These are phyloP conservation scores for Trichomonas vaginalis DNA, from an alignment of 208 protist genomes.

Conservation along the genomic window DNA sequence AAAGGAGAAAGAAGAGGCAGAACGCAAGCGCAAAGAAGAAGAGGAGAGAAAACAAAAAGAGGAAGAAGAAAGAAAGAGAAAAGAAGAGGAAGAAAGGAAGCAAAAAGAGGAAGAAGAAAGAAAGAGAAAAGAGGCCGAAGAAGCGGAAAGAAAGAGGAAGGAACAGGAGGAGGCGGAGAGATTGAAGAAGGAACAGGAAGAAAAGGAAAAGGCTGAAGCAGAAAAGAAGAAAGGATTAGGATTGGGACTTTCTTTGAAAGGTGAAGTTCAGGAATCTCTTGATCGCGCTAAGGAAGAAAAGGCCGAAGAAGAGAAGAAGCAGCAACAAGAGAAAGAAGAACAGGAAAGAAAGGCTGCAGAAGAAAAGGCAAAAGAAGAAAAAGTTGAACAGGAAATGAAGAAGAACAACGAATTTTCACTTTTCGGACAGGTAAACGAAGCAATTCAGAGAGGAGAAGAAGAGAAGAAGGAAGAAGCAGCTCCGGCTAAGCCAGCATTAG, in stretches of 20 bases:
- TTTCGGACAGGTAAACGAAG: too few relatives aligned
- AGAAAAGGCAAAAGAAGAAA: too few relatives aligned
- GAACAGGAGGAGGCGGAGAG: neutral
- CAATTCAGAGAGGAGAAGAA: too few relatives aligned
- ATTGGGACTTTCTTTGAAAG: neutral
- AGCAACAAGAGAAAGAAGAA: neutral
- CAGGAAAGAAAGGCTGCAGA: neutral
- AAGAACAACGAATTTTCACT: too few relatives aligned
- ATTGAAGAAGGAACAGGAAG: neutral
- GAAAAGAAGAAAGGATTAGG: neutral
- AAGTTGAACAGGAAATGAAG: too few relatives aligned
- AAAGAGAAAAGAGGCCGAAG: neutral
- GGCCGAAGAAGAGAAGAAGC: neutral
- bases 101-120: too few relatives aligned
- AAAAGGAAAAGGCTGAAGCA: neutral
- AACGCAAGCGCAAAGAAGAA: too few relatives aligned
- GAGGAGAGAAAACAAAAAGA: neutral
- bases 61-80: neutral
- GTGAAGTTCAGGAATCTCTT: neutral
- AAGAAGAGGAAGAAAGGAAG: neutral
- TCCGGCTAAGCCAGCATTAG: too few relatives aligned
- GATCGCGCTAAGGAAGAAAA: neutral
- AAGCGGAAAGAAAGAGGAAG: neutral
- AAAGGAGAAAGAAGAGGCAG: neutral
- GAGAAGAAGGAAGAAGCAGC: too few relatives aligned